Evolutionary conservation across 2,329 filamentous ascomycete species (phyloP).

Genomic region (Triangularia setosa): DNA sequence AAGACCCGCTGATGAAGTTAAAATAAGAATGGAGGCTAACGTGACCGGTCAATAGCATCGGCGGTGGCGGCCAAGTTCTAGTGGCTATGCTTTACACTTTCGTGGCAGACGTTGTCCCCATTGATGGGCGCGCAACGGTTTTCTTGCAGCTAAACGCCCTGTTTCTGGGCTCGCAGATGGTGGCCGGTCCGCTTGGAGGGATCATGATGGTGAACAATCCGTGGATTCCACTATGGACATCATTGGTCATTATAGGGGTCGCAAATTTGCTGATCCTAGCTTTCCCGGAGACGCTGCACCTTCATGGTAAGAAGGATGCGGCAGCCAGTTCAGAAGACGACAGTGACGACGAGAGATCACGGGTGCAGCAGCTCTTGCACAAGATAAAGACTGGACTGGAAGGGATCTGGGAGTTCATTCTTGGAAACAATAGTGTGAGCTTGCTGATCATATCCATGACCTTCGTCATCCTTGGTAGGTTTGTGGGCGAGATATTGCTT

Average conservation of each 20-base stretch:
- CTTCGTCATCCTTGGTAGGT: slow-evolving; percentile 32
- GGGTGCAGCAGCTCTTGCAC: slow-evolving; percentile 23
- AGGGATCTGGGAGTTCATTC: slow-evolving; percentile 39
- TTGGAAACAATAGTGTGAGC: slow-evolving; percentile 37
- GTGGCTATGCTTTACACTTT: slow-evolving; percentile 44
- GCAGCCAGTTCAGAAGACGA: background rate
- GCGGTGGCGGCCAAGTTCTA: slow-evolving; percentile 38
- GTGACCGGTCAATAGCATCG: slow-evolving; percentile 28
- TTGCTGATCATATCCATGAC: slow-evolving; percentile 37
- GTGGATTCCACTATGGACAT: slow-evolving; percentile 39
- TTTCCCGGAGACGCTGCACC: slow-evolving; percentile 42
- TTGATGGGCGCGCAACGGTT: slow-evolving; percentile 34
- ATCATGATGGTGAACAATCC: slow-evolving; percentile 36
- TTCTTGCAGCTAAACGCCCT: slow-evolving; percentile 40
- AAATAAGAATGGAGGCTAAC: background rate
- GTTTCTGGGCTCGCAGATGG: slow-evolving; percentile 36
- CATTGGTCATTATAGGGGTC: slow-evolving; percentile 30
- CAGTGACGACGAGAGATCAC: background rate
- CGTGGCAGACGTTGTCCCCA: slow-evolving; percentile 41
- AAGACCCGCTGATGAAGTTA: background rate
- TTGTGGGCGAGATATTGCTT: slow-evolving; percentile 38
- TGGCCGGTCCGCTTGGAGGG: slow-evolving; percentile 39
- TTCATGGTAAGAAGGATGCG: slow-evolving; percentile 23
- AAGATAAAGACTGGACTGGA: slow-evolving; percentile 27
- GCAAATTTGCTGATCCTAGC: slow-evolving; percentile 30